Evolutionary conservation across 192 early-diverging fungal genomes (phyloP).

Genomic region (Mortierella claussenii): DNA sequence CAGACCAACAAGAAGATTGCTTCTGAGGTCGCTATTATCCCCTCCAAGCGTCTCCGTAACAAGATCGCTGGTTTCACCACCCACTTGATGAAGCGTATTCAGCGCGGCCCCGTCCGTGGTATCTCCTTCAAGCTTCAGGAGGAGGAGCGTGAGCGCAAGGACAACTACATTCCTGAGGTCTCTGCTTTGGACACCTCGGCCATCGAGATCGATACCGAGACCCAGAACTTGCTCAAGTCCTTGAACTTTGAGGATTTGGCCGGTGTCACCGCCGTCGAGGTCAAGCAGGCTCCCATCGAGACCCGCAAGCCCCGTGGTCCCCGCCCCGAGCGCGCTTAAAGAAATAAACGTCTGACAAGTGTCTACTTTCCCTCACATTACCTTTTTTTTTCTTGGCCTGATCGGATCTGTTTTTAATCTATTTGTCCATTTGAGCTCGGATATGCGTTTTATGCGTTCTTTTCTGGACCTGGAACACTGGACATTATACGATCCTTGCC

Average conservation of each 20-base stretch:
- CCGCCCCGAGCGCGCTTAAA: slow-evolving; percentile 51
- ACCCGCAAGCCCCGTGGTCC: slow-evolving; percentile 52
- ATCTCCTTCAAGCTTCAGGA: slow-evolving; percentile 99
- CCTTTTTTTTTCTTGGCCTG: too few species aligned
- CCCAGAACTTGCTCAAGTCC: slow-evolving; percentile 95
- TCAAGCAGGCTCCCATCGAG: slow-evolving; percentile 53
- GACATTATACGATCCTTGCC: too few species aligned
- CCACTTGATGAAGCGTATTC: slow-evolving; percentile 99
- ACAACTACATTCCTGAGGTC: slow-evolving; percentile 99
- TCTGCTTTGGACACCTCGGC: slow-evolving; percentile 92
- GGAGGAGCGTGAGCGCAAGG: slow-evolving; percentile 99
- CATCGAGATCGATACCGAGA: slow-evolving; percentile 96
- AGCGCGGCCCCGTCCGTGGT: slow-evolving; percentile 98
- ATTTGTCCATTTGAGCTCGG: too few species aligned
- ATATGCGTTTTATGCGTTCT: too few species aligned
- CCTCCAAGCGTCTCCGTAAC: slow-evolving; percentile 99
- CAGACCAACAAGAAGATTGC: slow-evolving; percentile 99
- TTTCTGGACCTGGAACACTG: too few species aligned
- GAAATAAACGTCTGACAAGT: slow-evolving; percentile 25
- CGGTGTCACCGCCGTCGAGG: slow-evolving; percentile 78
- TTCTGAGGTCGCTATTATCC: slow-evolving; percentile 97
- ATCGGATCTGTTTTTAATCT: too few species aligned
- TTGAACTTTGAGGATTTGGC: slow-evolving; percentile 95
- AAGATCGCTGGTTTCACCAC: slow-evolving; percentile 99
- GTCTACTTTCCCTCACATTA: too few species aligned